Conservation (phyloP, 192 early-diverging fungal species). For the Backusella westeae region DNA sequence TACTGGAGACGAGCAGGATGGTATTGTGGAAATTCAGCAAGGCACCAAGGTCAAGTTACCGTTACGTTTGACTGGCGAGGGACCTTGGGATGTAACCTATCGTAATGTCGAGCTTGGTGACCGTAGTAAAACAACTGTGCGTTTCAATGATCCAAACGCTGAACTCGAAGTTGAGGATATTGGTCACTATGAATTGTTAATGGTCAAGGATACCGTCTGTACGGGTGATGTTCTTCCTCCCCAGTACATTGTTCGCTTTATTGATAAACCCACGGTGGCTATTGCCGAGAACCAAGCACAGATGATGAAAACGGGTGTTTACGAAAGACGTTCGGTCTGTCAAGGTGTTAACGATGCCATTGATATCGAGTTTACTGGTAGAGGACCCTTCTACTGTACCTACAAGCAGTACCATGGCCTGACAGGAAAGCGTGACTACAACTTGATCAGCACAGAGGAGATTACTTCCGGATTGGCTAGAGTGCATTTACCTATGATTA, state of each 20-base stretch:
- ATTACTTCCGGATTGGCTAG: slow-evolving; percentile 29
- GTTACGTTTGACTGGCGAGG: slow-evolving; percentile 43
- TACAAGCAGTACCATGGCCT: slow-evolving; percentile 18
- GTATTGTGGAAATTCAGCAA: slow-evolving; percentile 25
- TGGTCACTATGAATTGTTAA: slow-evolving; percentile 42
- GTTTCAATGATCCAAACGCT: slow-evolving; percentile 31
- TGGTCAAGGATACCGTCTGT: slow-evolving; percentile 41
- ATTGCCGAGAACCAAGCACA: slow-evolving; percentile 26
- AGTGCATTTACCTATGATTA: slow-evolving; percentile 32
- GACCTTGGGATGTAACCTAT: slow-evolving; percentile 40
- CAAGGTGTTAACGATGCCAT: slow-evolving; percentile 34
- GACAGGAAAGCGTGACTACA: not conserved
- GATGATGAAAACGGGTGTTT: slow-evolving; percentile 12
- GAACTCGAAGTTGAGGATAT: slow-evolving; percentile 24
- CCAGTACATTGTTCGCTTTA: slow-evolving; percentile 22
- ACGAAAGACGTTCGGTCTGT: slow-evolving; percentile 34
- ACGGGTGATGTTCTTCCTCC: slow-evolving; percentile 35
- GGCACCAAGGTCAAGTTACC: slow-evolving; percentile 32
- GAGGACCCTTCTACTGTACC: slow-evolving; percentile 26
- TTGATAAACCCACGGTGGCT: slow-evolving; percentile 24
- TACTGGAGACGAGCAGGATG: slow-evolving; percentile 9
- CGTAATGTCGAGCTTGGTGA: slow-evolving; percentile 18
- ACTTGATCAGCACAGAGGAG: slow-evolving; percentile 10
- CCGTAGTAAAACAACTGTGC: not conserved
- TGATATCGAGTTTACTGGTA: slow-evolving; percentile 33